phyloP scores from a whole-genome alignment of 768 basidiomycete genomes.

The Trichaptum fuscoviolaceum region DNA sequence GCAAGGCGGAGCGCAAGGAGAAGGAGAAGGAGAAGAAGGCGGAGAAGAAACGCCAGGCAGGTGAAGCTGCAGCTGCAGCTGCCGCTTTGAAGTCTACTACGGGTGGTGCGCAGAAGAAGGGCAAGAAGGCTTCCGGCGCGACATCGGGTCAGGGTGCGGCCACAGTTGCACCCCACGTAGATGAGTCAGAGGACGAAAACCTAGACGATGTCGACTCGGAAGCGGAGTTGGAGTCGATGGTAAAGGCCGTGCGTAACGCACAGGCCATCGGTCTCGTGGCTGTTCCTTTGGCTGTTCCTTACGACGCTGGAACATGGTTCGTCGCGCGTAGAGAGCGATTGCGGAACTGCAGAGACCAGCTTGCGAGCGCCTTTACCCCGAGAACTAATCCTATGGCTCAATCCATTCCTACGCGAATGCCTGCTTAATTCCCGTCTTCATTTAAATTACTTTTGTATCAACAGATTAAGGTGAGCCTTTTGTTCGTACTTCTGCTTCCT shows the following conservation, averaged over 20 bases:
- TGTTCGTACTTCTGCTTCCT: background rate
- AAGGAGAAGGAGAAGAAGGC: constrained; percentile 75
- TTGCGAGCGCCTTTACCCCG: constrained; percentile 44
- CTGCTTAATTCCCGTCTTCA: background rate
- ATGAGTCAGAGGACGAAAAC: constrained; percentile 58
- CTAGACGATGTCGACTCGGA: constrained; percentile 80
- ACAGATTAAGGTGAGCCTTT: background rate
- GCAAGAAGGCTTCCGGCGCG: constrained; percentile 47
- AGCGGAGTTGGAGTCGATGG: constrained; percentile 73
- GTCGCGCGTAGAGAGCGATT: constrained; percentile 66
- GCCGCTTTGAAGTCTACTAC: constrained; percentile 28
- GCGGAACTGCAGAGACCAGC: constrained; percentile 49
- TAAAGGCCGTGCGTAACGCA: constrained; percentile 53
- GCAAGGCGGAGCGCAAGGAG: constrained; percentile 84
- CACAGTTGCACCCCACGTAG: constrained; percentile 37
- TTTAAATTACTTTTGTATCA: background rate
- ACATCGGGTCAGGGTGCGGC: constrained; percentile 33
- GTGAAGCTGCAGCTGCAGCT: constrained; percentile 61
- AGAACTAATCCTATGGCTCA: background rate
- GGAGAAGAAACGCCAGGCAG: constrained; percentile 72
- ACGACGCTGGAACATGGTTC: constrained; percentile 77
- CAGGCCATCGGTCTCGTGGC: constrained; percentile 54
- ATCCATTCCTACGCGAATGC: background rate
- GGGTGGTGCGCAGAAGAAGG: constrained; percentile 46
- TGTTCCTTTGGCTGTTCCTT: constrained; percentile 65